Percentiles rank a stretch among this genome's conserved stretches.
These are phyloP conservation scores for Saccharomycopsis phalli DNA, from an alignment of 1,139 yeast genomes.

Conservation along the genomic window DNA sequence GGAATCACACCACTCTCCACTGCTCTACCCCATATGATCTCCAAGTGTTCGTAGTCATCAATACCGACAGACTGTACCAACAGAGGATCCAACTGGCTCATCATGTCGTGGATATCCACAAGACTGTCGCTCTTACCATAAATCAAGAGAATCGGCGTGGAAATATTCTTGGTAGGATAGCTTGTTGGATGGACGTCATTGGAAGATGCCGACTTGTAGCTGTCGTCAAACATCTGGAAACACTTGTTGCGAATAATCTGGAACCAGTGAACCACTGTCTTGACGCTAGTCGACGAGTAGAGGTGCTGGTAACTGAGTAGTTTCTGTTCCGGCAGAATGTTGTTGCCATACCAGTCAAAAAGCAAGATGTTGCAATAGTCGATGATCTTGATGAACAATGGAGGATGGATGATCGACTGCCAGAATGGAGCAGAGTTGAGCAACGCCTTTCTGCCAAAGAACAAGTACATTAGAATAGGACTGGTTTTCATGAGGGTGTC, in stretches of 20 bases:
- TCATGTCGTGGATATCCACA: conserved; percentile 69
- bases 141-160: conserved; percentile 54
- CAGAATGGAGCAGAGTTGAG: conserved; percentile 68
- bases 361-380: conserved; percentile 52
- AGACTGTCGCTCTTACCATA: conserved; percentile 72
- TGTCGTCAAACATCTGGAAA: conserved; percentile 77
- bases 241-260: conserved; percentile 65
- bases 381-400: conserved; percentile 56
- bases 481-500: conserved; percentile 62
- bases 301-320: conserved; percentile 68
- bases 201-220: conserved; percentile 30
- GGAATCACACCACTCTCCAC: conserved; percentile 38
- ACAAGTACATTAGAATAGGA: conserved; percentile 53
- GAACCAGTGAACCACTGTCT: conserved; percentile 87
- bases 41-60: conserved; percentile 64
- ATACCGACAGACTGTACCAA: conserved; percentile 37
- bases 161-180: conserved; percentile 48
- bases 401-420: conserved; percentile 69
- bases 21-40: conserved; percentile 78
- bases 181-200: conserved; percentile 52
- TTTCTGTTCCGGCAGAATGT: conserved; percentile 63
- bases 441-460: conserved; percentile 60
- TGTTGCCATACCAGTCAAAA: conserved; percentile 62
- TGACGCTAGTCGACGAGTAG: conserved; percentile 78
- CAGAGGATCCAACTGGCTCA: conserved; percentile 35